Evolutionary conservation across 371 early-diverging fungal species (phyloP), one percentile per base, ranked within the genome.

Genomic region (Mucor mucedo): DNA sequence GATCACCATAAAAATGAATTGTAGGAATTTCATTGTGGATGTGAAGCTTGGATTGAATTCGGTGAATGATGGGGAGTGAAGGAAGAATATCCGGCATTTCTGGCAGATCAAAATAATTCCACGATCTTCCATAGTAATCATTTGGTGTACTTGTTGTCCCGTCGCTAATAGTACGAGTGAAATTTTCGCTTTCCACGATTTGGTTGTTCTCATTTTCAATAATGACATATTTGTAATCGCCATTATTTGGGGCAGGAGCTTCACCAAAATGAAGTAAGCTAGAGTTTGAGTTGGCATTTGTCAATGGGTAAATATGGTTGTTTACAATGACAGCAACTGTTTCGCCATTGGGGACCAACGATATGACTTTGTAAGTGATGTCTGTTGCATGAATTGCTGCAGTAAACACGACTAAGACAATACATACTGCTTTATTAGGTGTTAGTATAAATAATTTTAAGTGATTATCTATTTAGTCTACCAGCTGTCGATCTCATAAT

Each of bases 21-120:
- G 69, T 68, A 39, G 69, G 69, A 32, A 72, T 72, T 52, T 72
- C 58, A 1, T 62, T 58, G 6, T 72, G 62, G n/a, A 60, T 54
- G 55, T 64, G 63, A 5, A 68, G 60, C 2, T 68, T 44, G 30
- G 68, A 62, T 2, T 59, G 13, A 8, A 68, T 59, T n/a, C 72
- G 72, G 21, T 68, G n/a, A 14, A 72, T 58, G 35, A 65, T 29
- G n/a, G 52, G 35, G 28, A 72, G 52, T 2, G 64, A 60, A 4
- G 50, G 50, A 14, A 55, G 35, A 2, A 65, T n/a, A 8, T 48
- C 35, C 8, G 68, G 68, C 0, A 72, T n/a, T 27, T 53, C 11
- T 7, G 39, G 44, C 2, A 62, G n/a, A 5, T 52, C 28, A 10
- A 49, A 48, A 4, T n/a, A 39, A 32, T 68, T 68, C 72, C 72